A percentile compares a stretch with the other conserved stretches of the same genome.
These are phyloP conservation scores for Fomitopsis serialis DNA, from an alignment of 768 basidiomycete genomes.

Conservation along the genomic window DNA sequence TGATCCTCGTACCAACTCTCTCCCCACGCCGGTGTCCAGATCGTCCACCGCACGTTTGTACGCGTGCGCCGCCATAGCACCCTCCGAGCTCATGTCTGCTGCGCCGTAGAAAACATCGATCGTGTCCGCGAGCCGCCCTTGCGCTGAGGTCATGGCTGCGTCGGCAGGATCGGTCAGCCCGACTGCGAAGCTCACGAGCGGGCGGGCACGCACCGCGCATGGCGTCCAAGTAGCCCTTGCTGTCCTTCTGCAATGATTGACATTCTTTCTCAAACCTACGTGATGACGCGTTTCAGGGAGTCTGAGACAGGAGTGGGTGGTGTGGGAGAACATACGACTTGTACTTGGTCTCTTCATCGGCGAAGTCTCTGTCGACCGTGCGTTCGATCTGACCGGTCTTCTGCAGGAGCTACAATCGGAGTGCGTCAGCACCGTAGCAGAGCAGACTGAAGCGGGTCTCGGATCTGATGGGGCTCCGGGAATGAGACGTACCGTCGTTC, in stretches of 20 bases:
- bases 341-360: constrained; percentile 88
- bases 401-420: constrained; percentile 68
- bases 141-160: constrained; percentile 90
- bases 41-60: constrained; percentile 96
- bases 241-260: constrained; percentile 87
- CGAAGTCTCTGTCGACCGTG: constrained; percentile 90
- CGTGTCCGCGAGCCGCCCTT: constrained; percentile 88
- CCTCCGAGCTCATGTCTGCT: constrained; percentile 78
- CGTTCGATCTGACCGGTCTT: constrained; percentile 98
- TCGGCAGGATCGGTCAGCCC: constrained; percentile 1
- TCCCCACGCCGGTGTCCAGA: constrained; percentile 74
- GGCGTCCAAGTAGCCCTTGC: constrained; percentile 90
- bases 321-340: constrained; percentile 55
- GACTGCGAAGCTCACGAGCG: neutral
- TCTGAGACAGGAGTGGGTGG: neutral
- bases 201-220: constrained; percentile 71
- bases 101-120: constrained; percentile 90
- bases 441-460: constrained; percentile 10
- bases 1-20: constrained; percentile 69
- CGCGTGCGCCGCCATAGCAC: constrained; percentile 95
- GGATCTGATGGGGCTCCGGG: constrained; percentile 5
- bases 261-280: constrained; percentile 94
- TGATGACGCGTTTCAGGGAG: constrained; percentile 25
- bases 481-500: constrained; percentile 66
- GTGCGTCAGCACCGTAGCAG: constrained; percentile 4